A percentile compares a stretch with the other conserved stretches of the same genome.
Conservation (phyloP, 2,329 filamentous ascomycete genomes). For the Rhynchosporium graminicola region DNA sequence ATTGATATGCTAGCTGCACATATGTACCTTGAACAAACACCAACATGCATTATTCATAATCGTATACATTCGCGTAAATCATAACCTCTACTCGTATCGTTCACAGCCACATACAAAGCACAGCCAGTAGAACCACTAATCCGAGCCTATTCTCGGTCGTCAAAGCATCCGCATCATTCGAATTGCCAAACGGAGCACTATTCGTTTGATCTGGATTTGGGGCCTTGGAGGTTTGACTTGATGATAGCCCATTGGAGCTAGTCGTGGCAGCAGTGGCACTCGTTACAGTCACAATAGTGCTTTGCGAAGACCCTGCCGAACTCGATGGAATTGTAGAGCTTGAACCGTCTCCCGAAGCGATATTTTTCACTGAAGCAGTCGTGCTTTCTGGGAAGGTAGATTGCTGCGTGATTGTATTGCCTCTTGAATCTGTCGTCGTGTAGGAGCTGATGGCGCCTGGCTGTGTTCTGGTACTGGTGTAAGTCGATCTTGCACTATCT, state of each 20-base stretch:
- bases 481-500: conserved; percentile 12
- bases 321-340: background rate
- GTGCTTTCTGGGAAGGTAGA: conserved; percentile 16
- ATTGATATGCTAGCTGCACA: background rate
- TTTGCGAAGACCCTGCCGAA: background rate
- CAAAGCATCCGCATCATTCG: conserved; percentile 21
- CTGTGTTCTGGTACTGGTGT: conserved; percentile 14
- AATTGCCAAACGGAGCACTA: conserved; percentile 37
- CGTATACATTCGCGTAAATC: conserved; percentile 2
- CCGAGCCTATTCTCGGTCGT: conserved; percentile 17
- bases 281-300: conserved; percentile 22
- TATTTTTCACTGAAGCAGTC: conserved; percentile 16
- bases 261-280: conserved; percentile 19
- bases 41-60: background rate
- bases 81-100: background rate
- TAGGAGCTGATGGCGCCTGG: conserved; percentile 14
- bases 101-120: conserved; percentile 21
- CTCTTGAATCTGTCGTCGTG: conserved; percentile 20
- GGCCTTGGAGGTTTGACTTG: conserved; percentile 23
- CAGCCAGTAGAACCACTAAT: conserved; percentile 16
- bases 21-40: background rate
- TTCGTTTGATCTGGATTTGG: conserved; percentile 28
- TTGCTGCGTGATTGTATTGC: conserved; percentile 8
- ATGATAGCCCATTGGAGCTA: conserved; percentile 16
- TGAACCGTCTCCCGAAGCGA: conserved; percentile 4